Evolutionary conservation across 2,329 filamentous ascomycete genomes (phyloP).

Genomic region (Xylariaceae sp.): DNA sequence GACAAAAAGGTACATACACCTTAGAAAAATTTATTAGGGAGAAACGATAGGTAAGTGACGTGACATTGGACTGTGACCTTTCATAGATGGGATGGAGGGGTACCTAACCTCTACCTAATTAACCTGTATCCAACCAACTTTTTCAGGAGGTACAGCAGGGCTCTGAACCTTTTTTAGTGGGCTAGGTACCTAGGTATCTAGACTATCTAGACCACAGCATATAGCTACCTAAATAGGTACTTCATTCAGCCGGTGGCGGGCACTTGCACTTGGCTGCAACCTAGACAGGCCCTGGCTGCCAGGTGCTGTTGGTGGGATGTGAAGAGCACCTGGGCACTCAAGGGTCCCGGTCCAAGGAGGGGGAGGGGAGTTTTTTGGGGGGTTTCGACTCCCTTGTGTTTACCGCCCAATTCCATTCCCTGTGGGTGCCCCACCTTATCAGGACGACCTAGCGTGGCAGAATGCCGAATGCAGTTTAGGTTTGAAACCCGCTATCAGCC

Average conservation of each 20-base stretch:
- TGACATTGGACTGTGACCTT: constrained; percentile 7
- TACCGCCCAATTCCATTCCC: constrained; percentile 1
- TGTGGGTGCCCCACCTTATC: neutral
- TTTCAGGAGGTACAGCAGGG: too few species aligned
- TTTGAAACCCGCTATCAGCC: neutral
- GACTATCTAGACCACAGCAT: too few species aligned
- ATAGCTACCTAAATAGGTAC: neutral
- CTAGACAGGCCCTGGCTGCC: too few species aligned
- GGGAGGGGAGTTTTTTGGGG: constrained; percentile 3
- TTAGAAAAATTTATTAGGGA: constrained; percentile 20
- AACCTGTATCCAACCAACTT: too few species aligned
- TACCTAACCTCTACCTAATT: too few species aligned
- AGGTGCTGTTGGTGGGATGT: constrained; percentile 5
- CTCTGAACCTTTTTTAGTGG: too few species aligned
- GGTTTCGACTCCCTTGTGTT: too few species aligned
- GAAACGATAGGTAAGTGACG: constrained; percentile 12
- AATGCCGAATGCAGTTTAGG: constrained; percentile 6
- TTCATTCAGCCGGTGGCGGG: neutral
- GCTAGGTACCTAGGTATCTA: too few species aligned
- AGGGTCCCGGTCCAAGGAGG: constrained; percentile 4
- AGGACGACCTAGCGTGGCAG: neutral
- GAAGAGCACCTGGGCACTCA: neutral
- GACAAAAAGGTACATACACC: constrained; percentile 20
- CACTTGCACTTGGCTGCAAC: too few species aligned
- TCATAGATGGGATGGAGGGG: constrained; percentile 21